Evolutionary conservation across 2,329 filamentous ascomycete genomes (phyloP).

Genomic region (Aspergillus ustus): DNA sequence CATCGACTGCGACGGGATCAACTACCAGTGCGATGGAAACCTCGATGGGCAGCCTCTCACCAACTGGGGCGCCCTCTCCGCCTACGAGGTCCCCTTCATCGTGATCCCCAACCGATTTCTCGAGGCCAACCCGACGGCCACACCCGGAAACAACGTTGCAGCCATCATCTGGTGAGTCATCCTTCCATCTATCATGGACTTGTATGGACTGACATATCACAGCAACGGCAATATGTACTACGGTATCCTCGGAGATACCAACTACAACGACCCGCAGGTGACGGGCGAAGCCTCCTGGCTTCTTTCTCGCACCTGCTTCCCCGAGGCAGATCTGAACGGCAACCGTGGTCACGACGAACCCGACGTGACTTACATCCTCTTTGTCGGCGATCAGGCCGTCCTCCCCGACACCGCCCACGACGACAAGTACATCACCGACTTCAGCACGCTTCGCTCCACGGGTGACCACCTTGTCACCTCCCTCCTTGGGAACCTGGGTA

Average conservation of each 20-base stretch:
- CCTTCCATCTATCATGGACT: background rate
- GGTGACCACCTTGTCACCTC: conserved; percentile 31
- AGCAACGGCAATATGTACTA: conserved; percentile 40
- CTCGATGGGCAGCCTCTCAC: conserved; percentile 32
- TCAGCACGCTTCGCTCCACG: conserved; percentile 34
- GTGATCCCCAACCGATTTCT: conserved; percentile 37
- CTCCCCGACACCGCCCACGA: conserved; percentile 32
- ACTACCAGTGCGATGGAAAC: conserved; percentile 37
- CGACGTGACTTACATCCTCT: conserved; percentile 40
- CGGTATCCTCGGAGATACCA: conserved; percentile 37
- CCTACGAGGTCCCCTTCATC: conserved; percentile 38
- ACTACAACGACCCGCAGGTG: conserved; percentile 34
- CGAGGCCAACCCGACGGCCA: conserved; percentile 24
- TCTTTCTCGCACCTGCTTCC: conserved; percentile 39
- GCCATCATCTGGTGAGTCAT: conserved; percentile 35
- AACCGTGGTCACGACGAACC: conserved; percentile 30
- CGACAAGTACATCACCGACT: conserved; percentile 35
- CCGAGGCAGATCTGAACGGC: conserved; percentile 33
- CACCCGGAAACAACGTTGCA: conserved; percentile 36
- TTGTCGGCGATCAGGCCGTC: conserved; percentile 32
- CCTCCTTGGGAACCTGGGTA: conserved; percentile 28
- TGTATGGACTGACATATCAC: background rate
- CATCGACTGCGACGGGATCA: conserved; percentile 38
- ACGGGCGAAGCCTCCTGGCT: conserved; percentile 41
- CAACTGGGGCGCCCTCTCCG: conserved; percentile 37